Percentiles rank a stretch among this genome's conserved stretches.
phyloP scores from a whole-genome alignment of 176 grass and related monocot species.

The Zea luxurians region DNA sequence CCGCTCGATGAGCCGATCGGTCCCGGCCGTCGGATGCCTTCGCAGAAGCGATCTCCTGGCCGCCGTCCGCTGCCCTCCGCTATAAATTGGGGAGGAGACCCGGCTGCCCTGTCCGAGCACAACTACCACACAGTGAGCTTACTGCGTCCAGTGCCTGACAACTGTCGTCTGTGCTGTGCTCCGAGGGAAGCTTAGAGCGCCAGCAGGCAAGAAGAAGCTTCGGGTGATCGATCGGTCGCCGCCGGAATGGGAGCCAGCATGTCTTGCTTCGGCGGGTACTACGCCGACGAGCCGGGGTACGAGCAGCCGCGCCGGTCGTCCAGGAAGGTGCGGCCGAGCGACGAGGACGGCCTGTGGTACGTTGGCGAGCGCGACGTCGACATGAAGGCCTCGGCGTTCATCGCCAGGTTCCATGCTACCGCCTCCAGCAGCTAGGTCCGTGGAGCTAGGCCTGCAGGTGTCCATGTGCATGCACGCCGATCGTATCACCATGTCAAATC shows the following conservation, averaged over 20 bases:
- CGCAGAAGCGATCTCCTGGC: conserved; percentile 2
- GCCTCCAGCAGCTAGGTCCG: neutral
- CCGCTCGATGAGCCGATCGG: conserved; percentile 10
- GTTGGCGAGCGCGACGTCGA: conserved; percentile 73
- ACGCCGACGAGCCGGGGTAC: conserved; percentile 42
- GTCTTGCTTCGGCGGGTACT: conserved; percentile 39
- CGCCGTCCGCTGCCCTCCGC: conserved; percentile 6
- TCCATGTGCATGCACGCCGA: neutral
- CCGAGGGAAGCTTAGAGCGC: neutral
- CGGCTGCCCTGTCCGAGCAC: neutral
- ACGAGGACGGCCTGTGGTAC: conserved; percentile 60
- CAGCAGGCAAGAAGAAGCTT: neutral
- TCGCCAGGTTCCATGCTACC: conserved; percentile 43
- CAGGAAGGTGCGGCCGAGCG: conserved; percentile 69
- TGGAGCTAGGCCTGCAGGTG: neutral
- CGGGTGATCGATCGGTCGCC: neutral
- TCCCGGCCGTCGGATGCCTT: conserved; percentile 16
- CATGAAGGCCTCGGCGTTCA: conserved; percentile 54
- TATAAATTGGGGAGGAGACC: conserved; percentile 42
- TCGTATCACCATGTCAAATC: neutral
- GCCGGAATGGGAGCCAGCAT: conserved; percentile 32
- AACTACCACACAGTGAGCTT: conserved; percentile 3
- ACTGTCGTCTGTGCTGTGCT: neutral
- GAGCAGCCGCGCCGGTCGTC: conserved; percentile 46
- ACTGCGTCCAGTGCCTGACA: neutral